Base-by-base conservation (phyloP, 2,329 filamentous ascomycete genomes). In the Nothophoma quercina region DNA sequence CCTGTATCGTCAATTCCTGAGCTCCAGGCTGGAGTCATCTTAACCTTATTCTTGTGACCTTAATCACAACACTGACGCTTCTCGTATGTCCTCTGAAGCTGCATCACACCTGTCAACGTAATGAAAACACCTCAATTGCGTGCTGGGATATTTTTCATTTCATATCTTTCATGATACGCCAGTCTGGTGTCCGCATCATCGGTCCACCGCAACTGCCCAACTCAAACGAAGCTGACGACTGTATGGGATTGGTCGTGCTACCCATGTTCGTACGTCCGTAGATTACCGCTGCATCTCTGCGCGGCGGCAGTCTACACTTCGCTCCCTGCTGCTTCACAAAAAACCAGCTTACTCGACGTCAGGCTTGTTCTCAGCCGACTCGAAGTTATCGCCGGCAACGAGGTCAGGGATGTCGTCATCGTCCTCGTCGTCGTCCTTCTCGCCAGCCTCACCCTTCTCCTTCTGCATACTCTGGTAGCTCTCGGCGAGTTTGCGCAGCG, bases 401-500 rank as follows among this genome's bases (percentile, higher is more conserved):
- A 99, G 85, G 69, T 98, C 93, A 69, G 95, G 95, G 77, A 99
- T 99, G 78, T 98, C 95, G 59, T 95, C 91, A 51, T 88, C 85
- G 55, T 85, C 83, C 55, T 83, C 81, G 46, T 79, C 78, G 49
- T 82, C 81, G 51, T 79, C 78, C 78, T 89, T 88, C 71, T 87
- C 90, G 64, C 87, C 88, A 47, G 83, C 88, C 74, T 89, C 86
- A 55, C 83, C 90, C 78, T 91, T 90, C 75, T 87, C 88, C 88
- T 96, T 96, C 83, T 97, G 93, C 87, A 98, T 87, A 83, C 87
- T 95, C 88, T 99, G 95, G 86, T 99, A 99, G 86, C 90, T 96
- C 86, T 99, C 95, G 70, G 95, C 95, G 62, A 99, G 87, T 85
- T 98, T 98, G 79, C 95, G 91, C 74, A 99, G 91, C 61, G 92